Base-by-base conservation (phyloP, 2,329 filamentous ascomycete species). In the Hymenoscyphus salicellus region DNA sequence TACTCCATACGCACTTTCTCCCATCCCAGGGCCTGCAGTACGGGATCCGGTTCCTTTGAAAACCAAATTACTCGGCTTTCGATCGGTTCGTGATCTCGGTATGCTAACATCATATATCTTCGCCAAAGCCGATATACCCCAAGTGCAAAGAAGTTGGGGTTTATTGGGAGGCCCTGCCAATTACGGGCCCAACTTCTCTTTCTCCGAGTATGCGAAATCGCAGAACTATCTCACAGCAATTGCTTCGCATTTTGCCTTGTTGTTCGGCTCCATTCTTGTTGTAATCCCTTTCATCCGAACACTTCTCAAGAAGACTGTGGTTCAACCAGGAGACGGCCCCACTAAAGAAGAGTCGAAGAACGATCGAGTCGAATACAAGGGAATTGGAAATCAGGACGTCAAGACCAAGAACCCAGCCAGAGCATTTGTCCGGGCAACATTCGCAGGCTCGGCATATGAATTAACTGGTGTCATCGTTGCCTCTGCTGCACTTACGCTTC, bases 81-180 rank as follows among this genome's bases (percentile, higher is more conserved):
- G 79, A 58, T 74, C 73, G 1, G 74, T 86, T 30, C 81, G 82
- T 1, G 77, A 81, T 58, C 78, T 89, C 17, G 87, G 87, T 16
- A 77, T 82, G 20, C 76, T 86, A 56, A 84, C 86, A 0, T 83
- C 83, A 0, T 86, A 82, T 11, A 49, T 85, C 0, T 79, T 82
- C 26, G 79, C 74, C 6, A 72, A 75, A 10, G 82, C 83, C 1
- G 85, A 90, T 69, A 75, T 78, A 4, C 78, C 84, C 16, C 78
- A 85, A 20, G 82, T 89, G 5, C 82, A 88, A 67, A 81, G 87
- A 55, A 83, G 83, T 8, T 90, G 87, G 87, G 87, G 87, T 17
- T 76, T 90, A 1, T 75, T 79, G 73, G 33, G 80, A 78, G 38
- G 70, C 1, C 75, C 78, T 23, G 75, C 84, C 62, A 79, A 79